phyloP scores from a whole-genome alignment of 139 green algal genomes.

The Haematococcus lacustris region DNA sequence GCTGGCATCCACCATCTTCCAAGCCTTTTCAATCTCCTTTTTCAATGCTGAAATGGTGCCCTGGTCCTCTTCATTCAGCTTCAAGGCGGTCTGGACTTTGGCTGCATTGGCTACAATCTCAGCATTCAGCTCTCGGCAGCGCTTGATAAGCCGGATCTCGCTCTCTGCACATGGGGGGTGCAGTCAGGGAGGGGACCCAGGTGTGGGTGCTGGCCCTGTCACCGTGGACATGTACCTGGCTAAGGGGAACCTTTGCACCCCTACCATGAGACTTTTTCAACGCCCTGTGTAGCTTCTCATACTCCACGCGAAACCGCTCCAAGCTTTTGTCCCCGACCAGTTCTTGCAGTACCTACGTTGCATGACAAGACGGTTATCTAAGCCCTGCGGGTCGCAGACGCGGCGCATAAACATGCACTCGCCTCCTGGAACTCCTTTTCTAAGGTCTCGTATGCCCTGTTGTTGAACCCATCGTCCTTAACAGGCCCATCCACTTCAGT shows the following conservation, averaged over 20 bases:
- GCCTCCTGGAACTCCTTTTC: constrained; percentile 60
- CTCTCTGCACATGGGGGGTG: constrained; percentile 75
- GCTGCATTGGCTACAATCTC: constrained; percentile 84
- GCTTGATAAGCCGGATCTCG: constrained; percentile 78
- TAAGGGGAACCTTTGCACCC: too few relatives aligned
- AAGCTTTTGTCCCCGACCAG: constrained; percentile 67
- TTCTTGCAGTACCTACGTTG: constrained; percentile 77
- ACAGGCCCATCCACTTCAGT: too few relatives aligned
- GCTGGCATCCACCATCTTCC: constrained; percentile 77
- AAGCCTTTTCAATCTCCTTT: constrained; percentile 90
- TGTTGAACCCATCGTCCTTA: constrained; percentile 18
- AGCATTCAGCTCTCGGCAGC: constrained; percentile 79
- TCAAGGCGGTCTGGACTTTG: constrained; percentile 83
- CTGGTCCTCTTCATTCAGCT: constrained; percentile 88
- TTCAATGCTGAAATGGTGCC: constrained; percentile 76
- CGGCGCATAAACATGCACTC: too few relatives aligned
- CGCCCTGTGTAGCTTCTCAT: constrained; percentile 81
- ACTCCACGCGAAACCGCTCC: constrained; percentile 77
- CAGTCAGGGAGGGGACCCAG: too few relatives aligned
- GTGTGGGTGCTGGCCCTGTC: too few relatives aligned
- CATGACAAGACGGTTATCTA: too few relatives aligned
- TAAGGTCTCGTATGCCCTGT: constrained; percentile 42
- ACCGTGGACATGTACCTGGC: too few relatives aligned
- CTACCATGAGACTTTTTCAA: constrained; percentile 84
- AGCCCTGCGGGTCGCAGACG: too few relatives aligned